These are phyloP conservation scores for Rhodotorula taiwanensis DNA, from an alignment of 768 basidiomycete species.

Conservation along the genomic window DNA sequence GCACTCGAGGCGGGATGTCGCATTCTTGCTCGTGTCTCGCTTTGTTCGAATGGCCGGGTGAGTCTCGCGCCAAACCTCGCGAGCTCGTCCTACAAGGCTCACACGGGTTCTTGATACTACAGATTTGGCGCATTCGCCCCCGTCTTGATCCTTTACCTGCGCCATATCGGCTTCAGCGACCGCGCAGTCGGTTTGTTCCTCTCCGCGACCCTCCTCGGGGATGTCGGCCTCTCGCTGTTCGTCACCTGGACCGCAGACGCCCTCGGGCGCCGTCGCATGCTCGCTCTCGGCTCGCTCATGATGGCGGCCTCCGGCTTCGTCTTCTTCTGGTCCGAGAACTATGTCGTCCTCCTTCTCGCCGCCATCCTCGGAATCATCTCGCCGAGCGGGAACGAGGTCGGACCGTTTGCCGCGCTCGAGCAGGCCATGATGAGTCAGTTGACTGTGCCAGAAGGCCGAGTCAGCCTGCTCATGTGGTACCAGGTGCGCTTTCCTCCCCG, in stretches of 20 bases:
- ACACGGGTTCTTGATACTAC: too few relatives aligned
- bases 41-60: conserved; percentile 21
- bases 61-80: conserved; percentile 1
- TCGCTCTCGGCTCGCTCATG: conserved; percentile 39
- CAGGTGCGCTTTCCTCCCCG: too few relatives aligned
- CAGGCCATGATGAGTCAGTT: conserved; percentile 19
- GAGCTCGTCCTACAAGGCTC: too few relatives aligned
- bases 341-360: conserved; percentile 13
- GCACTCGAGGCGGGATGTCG: conserved; percentile 9
- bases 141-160: conserved; percentile 22
- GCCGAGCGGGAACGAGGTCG: conserved; percentile 25
- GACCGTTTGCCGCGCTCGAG: conserved; percentile 29
- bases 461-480: conserved; percentile 23
- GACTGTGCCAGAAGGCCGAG: conserved; percentile 16
- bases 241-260: conserved; percentile 42
- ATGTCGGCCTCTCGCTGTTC: conserved; percentile 33
- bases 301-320: conserved; percentile 40
- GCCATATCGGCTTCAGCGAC: conserved; percentile 38
- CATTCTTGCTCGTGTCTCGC: conserved; percentile 1
- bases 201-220: conserved; percentile 38
- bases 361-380: conserved; percentile 30
- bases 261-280: conserved; percentile 38
- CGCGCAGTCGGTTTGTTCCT: conserved; percentile 42
- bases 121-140: conserved; percentile 38
- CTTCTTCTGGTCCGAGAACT: conserved; percentile 13